Evolutionary conservation across 1,284 basidiomycete species (phyloP), one percentile per base, ranked within the genome.

Genomic region (Athelia sp.): DNA sequence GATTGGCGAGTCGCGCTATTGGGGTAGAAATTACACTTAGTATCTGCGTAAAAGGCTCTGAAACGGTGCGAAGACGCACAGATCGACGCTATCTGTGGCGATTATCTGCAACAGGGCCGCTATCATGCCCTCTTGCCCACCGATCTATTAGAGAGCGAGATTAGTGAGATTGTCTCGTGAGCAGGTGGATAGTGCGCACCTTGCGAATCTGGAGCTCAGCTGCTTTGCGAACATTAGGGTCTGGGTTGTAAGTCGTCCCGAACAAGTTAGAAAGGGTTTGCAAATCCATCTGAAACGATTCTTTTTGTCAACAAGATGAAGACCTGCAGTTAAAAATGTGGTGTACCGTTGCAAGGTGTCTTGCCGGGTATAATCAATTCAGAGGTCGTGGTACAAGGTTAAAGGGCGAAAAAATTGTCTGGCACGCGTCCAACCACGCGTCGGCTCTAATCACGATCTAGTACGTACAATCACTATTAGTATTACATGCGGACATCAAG

Each of bases 151-250:
- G 26, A 49, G 38, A 21, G 53, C 46, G 8, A 9, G 19, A 49
- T 45, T 9, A 36, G 14, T 51, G 35, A 48, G 49, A 45, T 35
- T 19, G 31, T 36, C 46, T 34, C 46, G 35, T 32, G 18, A 36
- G 19, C 35, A 47, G 18, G 43, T 32, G 43, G 36, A 17, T 8
- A 6, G n/a, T 40, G 15, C 19, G n/a, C 54, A 88, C 90, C 76
- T 87, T 90, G 58, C 89, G 82, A 59, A 93, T 87, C 66, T 93
- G 79, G 32, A 93, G 78, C 64, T 93, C 90, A 36, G 82, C 85
- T 35, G 85, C 73, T 60, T 88, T 90, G 56, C 90, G 84, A 52
- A 84, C 79, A 73, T 93, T 93, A 44, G 90, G 88, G 68, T 93
- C 85, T n/a, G 85, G 76, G 59, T 78, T 87, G 68, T 82, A 84